Conservation (phyloP, 2,329 filamentous ascomycete genomes). For the Trichoderma polysporum region DNA sequence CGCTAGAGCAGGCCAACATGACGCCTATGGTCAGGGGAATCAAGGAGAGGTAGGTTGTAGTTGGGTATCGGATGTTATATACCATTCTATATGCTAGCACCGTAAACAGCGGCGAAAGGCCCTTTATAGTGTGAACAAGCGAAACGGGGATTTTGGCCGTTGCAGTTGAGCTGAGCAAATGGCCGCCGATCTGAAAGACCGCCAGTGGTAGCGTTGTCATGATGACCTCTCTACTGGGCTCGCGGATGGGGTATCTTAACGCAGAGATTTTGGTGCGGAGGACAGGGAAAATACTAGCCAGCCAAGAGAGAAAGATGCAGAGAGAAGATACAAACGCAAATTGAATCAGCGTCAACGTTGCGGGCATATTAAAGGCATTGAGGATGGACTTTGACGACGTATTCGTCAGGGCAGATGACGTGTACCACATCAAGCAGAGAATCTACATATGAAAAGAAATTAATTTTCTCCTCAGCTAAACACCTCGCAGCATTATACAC, state of each 20-base stretch:
- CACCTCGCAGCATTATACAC: background rate
- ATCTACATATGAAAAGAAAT: conserved; percentile 50
- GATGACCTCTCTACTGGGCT: conserved; percentile 78
- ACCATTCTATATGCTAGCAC: conserved; percentile 89
- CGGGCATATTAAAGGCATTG: conserved; percentile 84
- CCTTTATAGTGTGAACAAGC: conserved; percentile 97
- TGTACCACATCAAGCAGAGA: conserved; percentile 89
- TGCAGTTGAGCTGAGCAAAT: conserved; percentile 89
- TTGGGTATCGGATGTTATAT: conserved; percentile 84
- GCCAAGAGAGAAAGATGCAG: conserved; percentile 76
- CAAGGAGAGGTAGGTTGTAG: conserved; percentile 82
- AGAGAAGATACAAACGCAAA: conserved; percentile 90
- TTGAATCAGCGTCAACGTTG: conserved; percentile 88
- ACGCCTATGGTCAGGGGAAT: conserved; percentile 93
- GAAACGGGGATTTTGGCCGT: conserved; percentile 95
- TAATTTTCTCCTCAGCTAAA: background rate
- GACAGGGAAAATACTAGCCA: conserved; percentile 69
- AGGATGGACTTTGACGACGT: conserved; percentile 97
- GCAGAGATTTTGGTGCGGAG: conserved; percentile 73
- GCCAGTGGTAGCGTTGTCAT: conserved; percentile 87
- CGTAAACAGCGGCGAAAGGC: conserved; percentile 91
- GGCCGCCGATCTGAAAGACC: conserved; percentile 87
- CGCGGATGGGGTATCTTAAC: conserved; percentile 78
- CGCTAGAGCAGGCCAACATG: conserved; percentile 91
- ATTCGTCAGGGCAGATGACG: conserved; percentile 92